Conservation (phyloP, 345 rosid genomes). For the Atalantia buxifolia region DNA sequence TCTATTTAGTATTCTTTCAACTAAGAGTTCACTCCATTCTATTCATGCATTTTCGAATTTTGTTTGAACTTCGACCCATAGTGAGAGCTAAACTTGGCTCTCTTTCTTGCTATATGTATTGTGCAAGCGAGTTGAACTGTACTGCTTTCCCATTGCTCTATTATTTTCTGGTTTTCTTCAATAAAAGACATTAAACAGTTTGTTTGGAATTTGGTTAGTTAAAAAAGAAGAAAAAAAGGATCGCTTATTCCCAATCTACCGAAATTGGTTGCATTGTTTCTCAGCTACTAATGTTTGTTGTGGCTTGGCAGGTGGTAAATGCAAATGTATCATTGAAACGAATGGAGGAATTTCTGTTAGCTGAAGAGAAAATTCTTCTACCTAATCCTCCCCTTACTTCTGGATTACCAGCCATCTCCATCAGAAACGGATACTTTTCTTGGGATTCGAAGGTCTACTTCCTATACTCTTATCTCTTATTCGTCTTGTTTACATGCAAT, state of each 20-base stretch:
- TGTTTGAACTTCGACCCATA: background rate
- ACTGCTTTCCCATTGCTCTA: background rate
- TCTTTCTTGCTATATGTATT: background rate
- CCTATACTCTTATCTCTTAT: background rate
- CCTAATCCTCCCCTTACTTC: slow-evolving; percentile 88
- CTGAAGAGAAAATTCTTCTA: slow-evolving; percentile 89
- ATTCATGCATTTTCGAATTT: background rate
- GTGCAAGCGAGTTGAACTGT: background rate
- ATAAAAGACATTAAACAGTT: background rate
- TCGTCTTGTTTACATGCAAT: background rate
- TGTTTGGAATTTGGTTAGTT: background rate
- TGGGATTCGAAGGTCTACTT: slow-evolving; percentile 88
- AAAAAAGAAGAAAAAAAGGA: background rate
- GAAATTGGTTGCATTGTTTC: slow-evolving; percentile 8
- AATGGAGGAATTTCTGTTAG: slow-evolving; percentile 82
- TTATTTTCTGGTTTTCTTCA: background rate
- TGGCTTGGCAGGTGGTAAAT: slow-evolving; percentile 62
- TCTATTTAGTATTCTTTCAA: background rate
- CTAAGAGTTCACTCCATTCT: background rate
- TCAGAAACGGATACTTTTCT: slow-evolving; percentile 82
- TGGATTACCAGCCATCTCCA: slow-evolving; percentile 68
- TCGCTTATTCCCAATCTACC: background rate
- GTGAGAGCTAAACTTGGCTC: background rate
- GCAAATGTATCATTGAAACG: slow-evolving; percentile 95
- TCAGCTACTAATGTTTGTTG: slow-evolving; percentile 22